Evolutionary conservation across 805 yeast species (phyloP).

Genomic region (Kodamaea neixiangensis): DNA sequence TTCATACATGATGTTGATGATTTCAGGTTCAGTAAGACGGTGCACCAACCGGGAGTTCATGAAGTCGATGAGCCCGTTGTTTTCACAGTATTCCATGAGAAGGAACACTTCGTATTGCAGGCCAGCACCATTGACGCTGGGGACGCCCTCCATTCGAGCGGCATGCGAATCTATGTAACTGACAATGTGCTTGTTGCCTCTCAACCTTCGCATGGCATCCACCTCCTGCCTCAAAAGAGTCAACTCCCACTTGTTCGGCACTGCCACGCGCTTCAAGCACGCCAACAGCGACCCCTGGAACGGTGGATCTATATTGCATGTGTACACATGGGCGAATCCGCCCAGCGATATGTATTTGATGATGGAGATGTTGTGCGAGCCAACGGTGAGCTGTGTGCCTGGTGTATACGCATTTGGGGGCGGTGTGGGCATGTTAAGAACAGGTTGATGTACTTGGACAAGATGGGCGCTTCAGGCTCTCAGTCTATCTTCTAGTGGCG

Average conservation of each 20-base stretch:
- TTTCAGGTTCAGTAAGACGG: constrained; percentile 67
- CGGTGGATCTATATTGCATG: constrained; percentile 68
- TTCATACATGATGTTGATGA: constrained; percentile 67
- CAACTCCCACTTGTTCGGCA: constrained; percentile 84
- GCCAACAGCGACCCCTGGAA: constrained; percentile 57
- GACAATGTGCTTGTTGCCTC: constrained; percentile 79
- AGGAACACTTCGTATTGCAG: constrained; percentile 76
- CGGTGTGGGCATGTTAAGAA: constrained; percentile 37
- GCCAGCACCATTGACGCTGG: constrained; percentile 20
- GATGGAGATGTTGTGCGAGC: constrained; percentile 73
- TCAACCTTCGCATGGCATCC: constrained; percentile 90
- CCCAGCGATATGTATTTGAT: constrained; percentile 79
- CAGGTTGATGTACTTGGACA: not conserved
- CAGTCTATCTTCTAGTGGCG: not conserved
- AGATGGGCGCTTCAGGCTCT: not conserved
- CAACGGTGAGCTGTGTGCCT: constrained; percentile 80
- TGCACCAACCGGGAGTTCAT: constrained; percentile 73
- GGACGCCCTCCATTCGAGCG: constrained; percentile 50
- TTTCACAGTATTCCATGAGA: constrained; percentile 77
- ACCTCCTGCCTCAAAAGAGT: constrained; percentile 90
- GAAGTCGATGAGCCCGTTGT: constrained; percentile 74
- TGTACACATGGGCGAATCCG: constrained; percentile 95
- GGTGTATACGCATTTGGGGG: constrained; percentile 67
- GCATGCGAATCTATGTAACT: constrained; percentile 96
- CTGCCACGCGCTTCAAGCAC: constrained; percentile 92